Base-by-base conservation (phyloP, 177 flowering plant genomes). In the Vitis hybrid region DNA sequence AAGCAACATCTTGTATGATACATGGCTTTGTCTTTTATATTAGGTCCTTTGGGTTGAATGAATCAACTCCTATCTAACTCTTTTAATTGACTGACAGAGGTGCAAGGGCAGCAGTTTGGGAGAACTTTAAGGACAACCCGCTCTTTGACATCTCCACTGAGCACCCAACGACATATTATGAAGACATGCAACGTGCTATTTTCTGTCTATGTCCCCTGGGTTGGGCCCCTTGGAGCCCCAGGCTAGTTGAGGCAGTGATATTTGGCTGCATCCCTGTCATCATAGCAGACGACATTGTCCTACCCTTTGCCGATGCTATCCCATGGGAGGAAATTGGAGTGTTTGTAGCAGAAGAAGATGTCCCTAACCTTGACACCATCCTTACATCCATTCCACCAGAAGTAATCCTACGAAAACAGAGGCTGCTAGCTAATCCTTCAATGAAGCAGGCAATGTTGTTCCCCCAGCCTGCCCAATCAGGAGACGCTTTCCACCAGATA, bases 141-240 rank as follows among this genome's bases (percentile, higher is more conserved):
- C 84, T 89, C 3, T 89, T 89, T 56, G 94, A 89, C 79, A 85
- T 88, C 72, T 89, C 94, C 33, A 88, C 94, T 0, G 94, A 89
- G 65, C 94, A 89, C 70, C 92, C 94, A 51, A 74, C 90, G 1
- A 89, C 94, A 11, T 89, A 89, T 68, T 89, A 89, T 16, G 94
- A 89, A 73, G 94, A 89, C 78, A 87, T 91, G 92, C 93, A 91
- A 64, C 75, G 97, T 51, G 87, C 97, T 9, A 78, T 91, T n/a
- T 91, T 91, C 72, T 91, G 97, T 72, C 68, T 91, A 77, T 91
- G 97, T 61, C 97, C 97, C 1, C 83, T 89, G 13, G 97, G 97
- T 11, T 91, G 97, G 97, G 97, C 97, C 8, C 97, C 97, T 2
- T 91, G 97, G 97, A 91, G 94, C 76, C 97, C 97, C 0, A 79